Base-by-base conservation (phyloP, 2,329 filamentous ascomycete species). In the Pyrenophora teres region DNA sequence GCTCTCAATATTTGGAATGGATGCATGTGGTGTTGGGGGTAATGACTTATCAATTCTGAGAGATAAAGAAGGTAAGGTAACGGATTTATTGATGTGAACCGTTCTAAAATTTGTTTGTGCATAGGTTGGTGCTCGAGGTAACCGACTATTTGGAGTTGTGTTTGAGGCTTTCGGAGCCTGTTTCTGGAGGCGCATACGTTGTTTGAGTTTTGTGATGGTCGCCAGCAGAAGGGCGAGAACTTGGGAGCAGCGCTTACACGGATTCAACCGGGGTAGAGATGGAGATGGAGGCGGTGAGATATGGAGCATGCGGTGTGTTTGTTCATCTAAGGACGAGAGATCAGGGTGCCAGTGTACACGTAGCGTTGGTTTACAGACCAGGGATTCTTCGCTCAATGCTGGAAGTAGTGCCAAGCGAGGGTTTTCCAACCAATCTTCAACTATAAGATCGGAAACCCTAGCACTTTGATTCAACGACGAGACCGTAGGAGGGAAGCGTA, bases 361-460 rank as follows among this genome's bases (percentile, higher is more conserved):
- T 30, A 13, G 27, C 12, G 27, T 4, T 30, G 27, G 10, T 13
- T 10, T 16, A 15, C n/a, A 1, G 33, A 30, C 2, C 18, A 21
- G 3, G 15, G 8, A 30, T 13, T 12, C 27, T 30, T 30, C 27
- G 2, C 19, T 10, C 4, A 15, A 12, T 10, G 37, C 27, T 6
- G 15, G 16, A 18, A 16, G 4, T 3, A 37, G 45, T 18, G 45
- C 37, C 3, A 23, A 33, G 5, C 30, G 27, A 1, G 45, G 45
- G 21, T 21, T 47, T 12, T 47, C 10, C 15, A 47, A 16, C 45
- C 45, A 47, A 31, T 13, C 15, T 23, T 33, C 45, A 19, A 30
- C 25, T 13, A 15, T 35, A 7, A 27, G 19, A 3, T 35, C 19
- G 5, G 25, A 27, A 4, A 41, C 3, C 4, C 37, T 35, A 7